Conservation (phyloP, 345 rosid species). For the Ceriops tagal region DNA sequence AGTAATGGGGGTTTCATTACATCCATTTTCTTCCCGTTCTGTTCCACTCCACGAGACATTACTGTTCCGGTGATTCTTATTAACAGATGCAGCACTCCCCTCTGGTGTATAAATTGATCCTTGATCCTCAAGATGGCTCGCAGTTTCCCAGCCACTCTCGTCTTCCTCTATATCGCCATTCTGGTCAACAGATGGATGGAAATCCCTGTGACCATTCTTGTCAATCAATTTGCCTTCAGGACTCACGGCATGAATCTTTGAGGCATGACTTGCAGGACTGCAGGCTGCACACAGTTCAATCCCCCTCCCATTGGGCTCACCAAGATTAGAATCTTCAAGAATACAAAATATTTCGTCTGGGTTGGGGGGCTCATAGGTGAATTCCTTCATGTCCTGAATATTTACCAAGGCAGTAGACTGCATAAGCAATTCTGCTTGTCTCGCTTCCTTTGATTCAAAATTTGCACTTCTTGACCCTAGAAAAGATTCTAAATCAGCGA, state of each 20-base stretch:
- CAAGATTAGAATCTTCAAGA: conserved; percentile 56
- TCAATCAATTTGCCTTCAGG: conserved; percentile 38
- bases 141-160: conserved; percentile 98
- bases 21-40: conserved; percentile 54
- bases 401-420: conserved; percentile 48
- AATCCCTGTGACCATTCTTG: conserved; percentile 38
- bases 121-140: conserved; percentile 77
- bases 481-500: conserved; percentile 53
- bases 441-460: conserved; percentile 36
- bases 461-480: conserved; percentile 37
- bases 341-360: conserved; percentile 60
- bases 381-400: conserved; percentile 53
- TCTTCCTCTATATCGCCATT: conserved; percentile 65
- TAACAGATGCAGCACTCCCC: conserved; percentile 51
- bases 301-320: conserved; percentile 38
- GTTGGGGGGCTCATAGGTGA: conserved; percentile 57
- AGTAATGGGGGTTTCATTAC: conserved; percentile 50
- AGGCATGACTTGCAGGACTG: conserved; percentile 46
- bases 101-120: conserved; percentile 71
- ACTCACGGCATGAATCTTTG: conserved; percentile 46
- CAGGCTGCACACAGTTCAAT: conserved; percentile 34
- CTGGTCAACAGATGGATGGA: conserved; percentile 36
- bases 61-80: conserved; percentile 41
- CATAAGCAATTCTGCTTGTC: conserved; percentile 46
- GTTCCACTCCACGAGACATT: conserved; percentile 52